These are phyloP conservation scores for Brassica incana DNA, from an alignment of 345 rosid genomes.

Conservation along the genomic window DNA sequence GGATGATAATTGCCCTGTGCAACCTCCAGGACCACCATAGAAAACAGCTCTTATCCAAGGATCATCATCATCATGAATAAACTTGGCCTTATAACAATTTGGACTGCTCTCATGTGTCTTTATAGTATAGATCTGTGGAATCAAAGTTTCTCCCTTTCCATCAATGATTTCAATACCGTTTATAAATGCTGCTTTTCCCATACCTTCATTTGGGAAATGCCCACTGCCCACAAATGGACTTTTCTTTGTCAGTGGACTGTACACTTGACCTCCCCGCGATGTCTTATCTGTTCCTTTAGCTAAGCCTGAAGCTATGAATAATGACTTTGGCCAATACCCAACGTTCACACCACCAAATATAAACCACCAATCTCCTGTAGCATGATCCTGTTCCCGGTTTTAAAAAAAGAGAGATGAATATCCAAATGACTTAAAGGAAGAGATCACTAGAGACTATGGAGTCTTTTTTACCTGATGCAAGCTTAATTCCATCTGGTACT, in stretches of 20 bases:
- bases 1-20: not conserved
- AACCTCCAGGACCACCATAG: constrained; percentile 37
- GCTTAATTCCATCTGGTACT: constrained; percentile 11
- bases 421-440: not conserved
- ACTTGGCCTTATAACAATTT: constrained; percentile 25
- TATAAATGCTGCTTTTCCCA: constrained; percentile 19
- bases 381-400: constrained; percentile 23
- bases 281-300: constrained; percentile 9
- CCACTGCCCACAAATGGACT: constrained; percentile 41
- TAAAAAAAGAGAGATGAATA: constrained; percentile 2
- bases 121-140: constrained; percentile 25
- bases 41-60: constrained; percentile 27
- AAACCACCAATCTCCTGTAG: constrained; percentile 42
- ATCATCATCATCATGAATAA: constrained; percentile 16
- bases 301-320: constrained; percentile 24
- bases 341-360: not conserved
- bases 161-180: constrained; percentile 22
- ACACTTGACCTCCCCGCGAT: constrained; percentile 39
- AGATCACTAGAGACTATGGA: not conserved
- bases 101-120: constrained; percentile 10
- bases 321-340: constrained; percentile 38
- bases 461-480: constrained; percentile 27
- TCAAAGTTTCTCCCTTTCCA: constrained; percentile 3
- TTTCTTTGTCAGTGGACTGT: constrained; percentile 21
- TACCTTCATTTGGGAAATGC: constrained; percentile 36